Percentiles rank a stretch among this genome's conserved stretches.
These are phyloP conservation scores for Wickerhamomyces alni DNA, from an alignment of 805 yeast genomes.

Conservation along the genomic window DNA sequence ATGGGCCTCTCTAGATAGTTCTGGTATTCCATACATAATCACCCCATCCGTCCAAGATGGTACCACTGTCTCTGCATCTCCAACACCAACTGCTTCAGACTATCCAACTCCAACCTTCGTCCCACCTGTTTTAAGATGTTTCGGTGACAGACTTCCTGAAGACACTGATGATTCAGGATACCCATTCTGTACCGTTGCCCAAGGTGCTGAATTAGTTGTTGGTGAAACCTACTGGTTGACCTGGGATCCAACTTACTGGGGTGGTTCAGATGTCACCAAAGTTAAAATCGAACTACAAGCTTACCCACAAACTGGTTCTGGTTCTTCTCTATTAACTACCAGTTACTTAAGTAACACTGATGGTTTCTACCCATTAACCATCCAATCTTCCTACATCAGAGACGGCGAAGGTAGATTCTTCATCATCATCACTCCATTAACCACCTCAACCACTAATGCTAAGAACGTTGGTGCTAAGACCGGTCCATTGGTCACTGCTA, in stretches of 20 bases:
- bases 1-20: constrained; percentile 38
- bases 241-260: constrained; percentile 42
- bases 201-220: constrained; percentile 38
- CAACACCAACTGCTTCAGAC: constrained; percentile 31
- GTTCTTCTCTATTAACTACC: constrained; percentile 28
- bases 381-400: constrained; percentile 24
- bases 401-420: constrained; percentile 30
- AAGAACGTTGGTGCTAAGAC: constrained; percentile 30
- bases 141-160: constrained; percentile 35
- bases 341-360: constrained; percentile 29
- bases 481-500: constrained; percentile 36
- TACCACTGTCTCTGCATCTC: constrained; percentile 33
- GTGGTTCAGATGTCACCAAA: constrained; percentile 28
- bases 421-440: constrained; percentile 33
- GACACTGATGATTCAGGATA: constrained; percentile 22
- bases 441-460: constrained; percentile 29
- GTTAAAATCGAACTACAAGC: constrained; percentile 28
- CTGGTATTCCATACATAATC: constrained; percentile 37
- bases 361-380: constrained; percentile 34
- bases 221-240: constrained; percentile 45
- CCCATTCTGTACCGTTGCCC: constrained; percentile 36
- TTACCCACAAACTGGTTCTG: constrained; percentile 30
- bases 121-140: constrained; percentile 40
- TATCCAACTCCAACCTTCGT: constrained; percentile 32
- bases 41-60: constrained; percentile 34